Evolutionary conservation across 2,329 filamentous ascomycete genomes (phyloP), one percentile per base, ranked within the genome.

Genomic region (Fusarium miscanthi): DNA sequence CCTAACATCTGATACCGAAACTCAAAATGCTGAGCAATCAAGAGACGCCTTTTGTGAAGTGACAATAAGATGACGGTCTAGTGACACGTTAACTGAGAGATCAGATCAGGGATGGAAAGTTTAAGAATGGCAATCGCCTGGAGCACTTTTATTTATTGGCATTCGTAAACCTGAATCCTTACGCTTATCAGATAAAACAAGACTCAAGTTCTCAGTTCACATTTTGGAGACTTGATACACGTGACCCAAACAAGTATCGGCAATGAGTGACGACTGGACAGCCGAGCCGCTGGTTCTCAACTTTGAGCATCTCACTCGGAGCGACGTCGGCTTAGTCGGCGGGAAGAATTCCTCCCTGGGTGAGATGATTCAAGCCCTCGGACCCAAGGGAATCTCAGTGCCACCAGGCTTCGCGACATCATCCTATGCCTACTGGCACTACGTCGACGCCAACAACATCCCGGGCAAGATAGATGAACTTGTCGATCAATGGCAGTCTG

Each of bases 291-390:
- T 69, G 7, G 66, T 69, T 48, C 57, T 59, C 14, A 37, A 48
- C 4, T 58, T 66, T 41, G 66, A 66, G 45, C 43, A 48, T 48
- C 21, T 69, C 19, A 19, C 62, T 40, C 62, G 62, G 40, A 49
- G 41, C n/a, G 66, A 69, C 33, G 56, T 37, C 31, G 54, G 66
- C 33, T 51, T 80, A 12, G 81, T 82, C 11, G 81, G 81, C 21
- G 81, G 81, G 12, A 83, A 82, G 71, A 83, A 82, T 56, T 78
- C 81, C 17, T 83, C 81, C 5, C 67, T 82, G 25, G 81, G 81
- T 7, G 81, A 82, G 68, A 82, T 82, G 80, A 81, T 83, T 58
- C 63, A 75, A 27, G 58, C 72, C 31, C 79, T 82, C 10, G 65
- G 37, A 8, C 37, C 66, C 16, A 54, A 80, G 56, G 79, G 78